Evolutionary conservation across 306 rosid genomes (phyloP).

Genomic region (Vachellia pachyceras): DNA sequence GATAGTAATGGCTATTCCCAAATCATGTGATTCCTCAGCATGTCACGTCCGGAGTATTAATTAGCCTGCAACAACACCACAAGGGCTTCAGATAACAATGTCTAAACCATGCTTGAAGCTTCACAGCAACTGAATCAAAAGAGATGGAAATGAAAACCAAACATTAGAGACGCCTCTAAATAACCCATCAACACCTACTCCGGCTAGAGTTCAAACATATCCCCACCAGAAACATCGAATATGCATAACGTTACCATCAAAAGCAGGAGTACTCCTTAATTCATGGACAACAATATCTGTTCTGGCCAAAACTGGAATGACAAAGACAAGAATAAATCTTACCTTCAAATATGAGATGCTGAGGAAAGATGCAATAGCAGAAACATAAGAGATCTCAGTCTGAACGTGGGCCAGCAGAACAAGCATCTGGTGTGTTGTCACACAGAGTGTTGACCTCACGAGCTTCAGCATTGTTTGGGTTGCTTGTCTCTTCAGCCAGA

Average conservation of each 20-base stretch:
- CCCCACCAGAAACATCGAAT: background rate
- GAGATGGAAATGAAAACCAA: slow-evolving; percentile 7
- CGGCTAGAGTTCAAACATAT: background rate
- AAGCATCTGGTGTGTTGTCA: slow-evolving; percentile 43
- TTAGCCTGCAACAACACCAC: slow-evolving; percentile 38
- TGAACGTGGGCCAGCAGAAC: slow-evolving; percentile 59
- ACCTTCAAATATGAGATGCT: slow-evolving; percentile 76
- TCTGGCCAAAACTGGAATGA: background rate
- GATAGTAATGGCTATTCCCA: slow-evolving; percentile 37
- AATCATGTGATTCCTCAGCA: slow-evolving; percentile 72
- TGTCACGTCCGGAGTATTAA: slow-evolving; percentile 51
- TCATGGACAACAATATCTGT: background rate
- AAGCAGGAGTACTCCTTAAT: slow-evolving; percentile 18
- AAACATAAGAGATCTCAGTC: slow-evolving; percentile 44
- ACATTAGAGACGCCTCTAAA: background rate
- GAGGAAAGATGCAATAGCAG: slow-evolving; percentile 63
- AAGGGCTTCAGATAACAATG: background rate
- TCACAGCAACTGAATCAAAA: slow-evolving; percentile 11
- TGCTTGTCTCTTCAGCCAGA: slow-evolving; percentile 41
- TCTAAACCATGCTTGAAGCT: background rate
- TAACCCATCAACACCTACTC: background rate
- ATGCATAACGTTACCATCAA: background rate
- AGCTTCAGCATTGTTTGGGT: slow-evolving; percentile 48
- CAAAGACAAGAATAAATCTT: slow-evolving; percentile 35
- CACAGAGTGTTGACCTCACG: slow-evolving; percentile 43